These are phyloP conservation scores for Comarum palustre DNA, from an alignment of 306 rosid genomes.

Conservation along the genomic window DNA sequence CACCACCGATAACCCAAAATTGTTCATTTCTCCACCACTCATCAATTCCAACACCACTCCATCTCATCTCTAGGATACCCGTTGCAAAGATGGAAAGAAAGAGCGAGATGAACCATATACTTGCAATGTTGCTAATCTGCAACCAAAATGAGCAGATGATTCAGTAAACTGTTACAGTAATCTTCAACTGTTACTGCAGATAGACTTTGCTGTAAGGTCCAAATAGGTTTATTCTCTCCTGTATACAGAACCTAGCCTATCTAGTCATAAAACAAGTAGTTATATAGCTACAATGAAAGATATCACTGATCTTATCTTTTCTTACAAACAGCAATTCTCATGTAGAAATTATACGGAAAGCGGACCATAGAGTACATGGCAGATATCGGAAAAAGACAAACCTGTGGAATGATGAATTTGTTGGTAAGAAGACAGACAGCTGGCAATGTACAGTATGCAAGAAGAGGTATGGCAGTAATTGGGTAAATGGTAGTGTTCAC, in stretches of 20 bases:
- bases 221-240: background rate
- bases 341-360: background rate
- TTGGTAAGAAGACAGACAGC: conserved; percentile 95
- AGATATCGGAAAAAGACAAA: conserved; percentile 30
- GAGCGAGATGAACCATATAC: conserved; percentile 95
- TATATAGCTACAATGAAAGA: background rate
- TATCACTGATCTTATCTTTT: background rate
- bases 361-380: background rate
- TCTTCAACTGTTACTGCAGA: no score
- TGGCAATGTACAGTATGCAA: conserved; percentile 84
- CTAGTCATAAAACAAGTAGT: background rate
- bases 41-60: conserved; percentile 96
- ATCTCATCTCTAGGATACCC: conserved; percentile 96
- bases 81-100: conserved; percentile 94
- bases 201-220: background rate
- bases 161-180: background rate
- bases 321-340: background rate
- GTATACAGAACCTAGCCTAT: background rate
- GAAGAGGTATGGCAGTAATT: conserved; percentile 84
- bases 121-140: conserved; percentile 96
- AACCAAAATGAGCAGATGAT: conserved; percentile 21
- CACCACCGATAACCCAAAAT: conserved; percentile 98
- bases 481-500: conserved; percentile 98
- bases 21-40: conserved; percentile 99
- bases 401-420: conserved; percentile 99